phyloP scores from a whole-genome alignment of 2,329 filamentous ascomycete genomes.

The Xylariaceae sp. region DNA sequence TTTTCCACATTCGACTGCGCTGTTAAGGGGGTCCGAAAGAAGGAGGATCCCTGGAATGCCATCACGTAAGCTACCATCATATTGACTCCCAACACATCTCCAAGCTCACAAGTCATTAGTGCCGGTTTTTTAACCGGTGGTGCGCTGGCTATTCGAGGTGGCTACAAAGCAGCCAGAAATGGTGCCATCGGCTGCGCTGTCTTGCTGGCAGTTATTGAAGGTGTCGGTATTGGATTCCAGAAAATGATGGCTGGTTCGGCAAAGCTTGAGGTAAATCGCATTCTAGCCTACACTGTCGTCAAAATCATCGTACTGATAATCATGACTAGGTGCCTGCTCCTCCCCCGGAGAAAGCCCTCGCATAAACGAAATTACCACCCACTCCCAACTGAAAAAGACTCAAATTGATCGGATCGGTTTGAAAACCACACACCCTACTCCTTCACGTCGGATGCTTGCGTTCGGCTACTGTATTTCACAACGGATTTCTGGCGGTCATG shows the following conservation, averaged over 20 bases:
- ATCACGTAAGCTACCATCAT: slow-evolving; percentile 52
- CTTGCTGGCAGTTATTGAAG: slow-evolving; percentile 91
- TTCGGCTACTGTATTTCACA: slow-evolving; percentile 28
- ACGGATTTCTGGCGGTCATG: slow-evolving; percentile 20
- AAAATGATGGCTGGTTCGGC: slow-evolving; percentile 91
- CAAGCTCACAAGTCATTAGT: slow-evolving; percentile 32
- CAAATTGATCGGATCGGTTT: slow-evolving; percentile 7
- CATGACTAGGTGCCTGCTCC: slow-evolving; percentile 27
- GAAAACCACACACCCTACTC: slow-evolving; percentile 31
- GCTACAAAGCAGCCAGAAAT: slow-evolving; percentile 87
- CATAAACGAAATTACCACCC: slow-evolving; percentile 22
- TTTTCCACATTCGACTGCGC: slow-evolving; percentile 97
- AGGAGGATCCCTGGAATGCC: slow-evolving; percentile 97
- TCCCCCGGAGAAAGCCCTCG: slow-evolving; percentile 33
- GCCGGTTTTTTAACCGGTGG: slow-evolving; percentile 97
- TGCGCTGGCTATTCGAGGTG: slow-evolving; percentile 84
- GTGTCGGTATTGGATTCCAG: slow-evolving; percentile 92
- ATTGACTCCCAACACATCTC: background rate
- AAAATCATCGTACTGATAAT: slow-evolving; percentile 12
- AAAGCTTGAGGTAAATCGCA: slow-evolving; percentile 64
- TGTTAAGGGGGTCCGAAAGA: slow-evolving; percentile 88
- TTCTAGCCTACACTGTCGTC: background rate
- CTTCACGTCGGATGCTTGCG: slow-evolving; percentile 13
- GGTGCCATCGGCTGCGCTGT: slow-evolving; percentile 95
- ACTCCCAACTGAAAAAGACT: slow-evolving; percentile 8